These are phyloP conservation scores for Erigeron philadelphicus DNA, from an alignment of 140 eudicot genomes.

Conservation along the genomic window DNA sequence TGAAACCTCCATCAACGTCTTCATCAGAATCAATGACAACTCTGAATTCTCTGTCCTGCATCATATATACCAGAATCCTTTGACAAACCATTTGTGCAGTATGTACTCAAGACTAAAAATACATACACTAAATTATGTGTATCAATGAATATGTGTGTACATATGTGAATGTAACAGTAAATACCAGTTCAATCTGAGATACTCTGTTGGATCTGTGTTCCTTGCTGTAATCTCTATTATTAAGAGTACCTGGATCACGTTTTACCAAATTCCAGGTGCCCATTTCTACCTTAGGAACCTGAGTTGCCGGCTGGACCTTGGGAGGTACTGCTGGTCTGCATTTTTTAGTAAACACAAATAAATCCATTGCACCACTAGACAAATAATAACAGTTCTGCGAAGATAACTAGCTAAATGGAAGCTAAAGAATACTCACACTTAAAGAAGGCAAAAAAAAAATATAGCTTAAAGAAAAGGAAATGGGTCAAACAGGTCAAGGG, in stretches of 20 bases:
- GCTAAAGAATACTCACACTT: not conserved
- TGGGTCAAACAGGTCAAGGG: not conserved
- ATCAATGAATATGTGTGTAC: not conserved
- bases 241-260: conserved; percentile 34
- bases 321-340: conserved; percentile 30
- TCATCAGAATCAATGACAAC: conserved; percentile 58
- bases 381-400: not conserved
- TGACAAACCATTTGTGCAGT: conserved; percentile 6
- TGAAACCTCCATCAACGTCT: conserved; percentile 53
- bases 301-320: conserved; percentile 35
- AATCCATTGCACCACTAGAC: not conserved
- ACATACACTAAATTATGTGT: not conserved
- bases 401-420: conserved; percentile 8
- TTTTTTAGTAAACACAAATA: conserved; percentile 23
- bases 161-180: conserved; percentile 19
- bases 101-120: not conserved
- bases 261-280: conserved; percentile 71
- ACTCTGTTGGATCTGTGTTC: conserved; percentile 35
- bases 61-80: conserved; percentile 3
- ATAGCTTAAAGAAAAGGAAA: not conserved
- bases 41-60: conserved; percentile 43
- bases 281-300: conserved; percentile 50
- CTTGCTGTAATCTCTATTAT: conserved; percentile 26
- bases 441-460: not conserved
- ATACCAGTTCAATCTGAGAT: conserved; percentile 45